Evolutionary conservation across 2,329 filamentous ascomycete genomes (phyloP), one percentile per base, ranked within the genome.

Genomic region (Diaporthe sp.): DNA sequence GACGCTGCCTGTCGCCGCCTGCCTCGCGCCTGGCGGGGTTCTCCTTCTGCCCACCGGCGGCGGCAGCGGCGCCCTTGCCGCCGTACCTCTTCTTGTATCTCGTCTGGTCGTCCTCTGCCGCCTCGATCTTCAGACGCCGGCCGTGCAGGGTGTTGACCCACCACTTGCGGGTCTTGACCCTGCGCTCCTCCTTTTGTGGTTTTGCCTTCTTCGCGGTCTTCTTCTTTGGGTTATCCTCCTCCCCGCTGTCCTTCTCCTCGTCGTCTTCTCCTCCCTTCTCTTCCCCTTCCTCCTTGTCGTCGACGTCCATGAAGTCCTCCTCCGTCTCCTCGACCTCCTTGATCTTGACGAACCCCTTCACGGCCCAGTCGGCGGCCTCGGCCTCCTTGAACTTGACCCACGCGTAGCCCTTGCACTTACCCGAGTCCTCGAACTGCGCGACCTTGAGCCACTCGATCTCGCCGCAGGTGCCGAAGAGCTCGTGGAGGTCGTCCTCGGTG

Each of bases 351-450:
- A 94, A 98, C 0, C 96, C 96, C 82, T 92, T 93, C 78, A 98
- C 95, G 4, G 94, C 94, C 80, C 89, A 90, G 68, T 92, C 91
- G 0, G 95, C 95, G 0, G 93, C 90, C 74, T 94, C 92, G 15
- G 96, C 82, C 69, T 95, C 92, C 82, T 93, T 92, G 84, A 98
- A 99, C 77, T 94, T 94, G 77, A 99, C 92, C 96, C 97, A 99
- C 8, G 93, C 97, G 85, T 94, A 99, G 25, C 97, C 97, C 86
- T 98, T 98, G 88, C 97, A 99, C 86, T 98, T 99, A 58, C 97
- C 97, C 28, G 93, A 93, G 83, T 99, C 97, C 84, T 98, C 95
- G 82, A 99, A 99, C 0, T 96, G 98, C 3, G 97, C 97, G 79
- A 98, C 88, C 85, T 98, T 96, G 78, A 95, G 90, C 86, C 94